phyloP scores from a whole-genome alignment of 2,329 filamentous ascomycete species.

The Aureobasidium sp. region DNA sequence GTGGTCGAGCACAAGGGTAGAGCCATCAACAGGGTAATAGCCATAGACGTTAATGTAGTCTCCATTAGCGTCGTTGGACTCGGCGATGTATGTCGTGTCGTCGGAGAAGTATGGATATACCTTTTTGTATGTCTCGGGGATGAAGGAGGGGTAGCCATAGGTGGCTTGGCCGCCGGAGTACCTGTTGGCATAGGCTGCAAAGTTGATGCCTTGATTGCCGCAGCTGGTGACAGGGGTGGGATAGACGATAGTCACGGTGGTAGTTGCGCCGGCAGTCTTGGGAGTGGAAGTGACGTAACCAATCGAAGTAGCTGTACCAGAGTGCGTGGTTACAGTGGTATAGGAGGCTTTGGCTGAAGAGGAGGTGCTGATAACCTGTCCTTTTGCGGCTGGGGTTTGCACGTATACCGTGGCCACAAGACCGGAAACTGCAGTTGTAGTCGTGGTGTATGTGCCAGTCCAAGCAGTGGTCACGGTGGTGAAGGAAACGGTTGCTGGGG shows the following conservation, averaged over 20 bases:
- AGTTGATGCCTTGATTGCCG: slow-evolving; percentile 3
- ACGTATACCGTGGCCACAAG: slow-evolving; percentile 14
- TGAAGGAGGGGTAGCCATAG: slow-evolving; percentile 13
- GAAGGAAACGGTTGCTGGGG: slow-evolving; percentile 15
- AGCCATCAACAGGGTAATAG: neutral
- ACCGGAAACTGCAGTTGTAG: slow-evolving; percentile 8
- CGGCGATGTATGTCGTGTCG: slow-evolving; percentile 14
- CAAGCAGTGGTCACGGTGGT: slow-evolving; percentile 16
- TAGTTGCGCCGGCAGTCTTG: neutral
- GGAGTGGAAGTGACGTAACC: slow-evolving; percentile 6
- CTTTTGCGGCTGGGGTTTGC: slow-evolving; percentile 12
- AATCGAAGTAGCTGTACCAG: slow-evolving; percentile 8
- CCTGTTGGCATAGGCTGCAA: slow-evolving; percentile 13
- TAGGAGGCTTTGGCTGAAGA: neutral
- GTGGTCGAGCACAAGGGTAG: slow-evolving; percentile 14
- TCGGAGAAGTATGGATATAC: neutral
- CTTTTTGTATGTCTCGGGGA: slow-evolving; percentile 14
- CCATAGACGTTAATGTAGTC: neutral
- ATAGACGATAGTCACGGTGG: slow-evolving; percentile 7
- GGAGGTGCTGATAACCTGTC: neutral
- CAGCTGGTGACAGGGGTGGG: neutral
- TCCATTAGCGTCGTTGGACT: slow-evolving; percentile 7
- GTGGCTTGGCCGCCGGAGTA: slow-evolving; percentile 10
- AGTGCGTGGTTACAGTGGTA: slow-evolving; percentile 1
- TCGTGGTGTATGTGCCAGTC: slow-evolving; percentile 13